Base-by-base conservation (phyloP, 225 moss, liverwort and hornwort species). In the Polytrichum formosum region DNA sequence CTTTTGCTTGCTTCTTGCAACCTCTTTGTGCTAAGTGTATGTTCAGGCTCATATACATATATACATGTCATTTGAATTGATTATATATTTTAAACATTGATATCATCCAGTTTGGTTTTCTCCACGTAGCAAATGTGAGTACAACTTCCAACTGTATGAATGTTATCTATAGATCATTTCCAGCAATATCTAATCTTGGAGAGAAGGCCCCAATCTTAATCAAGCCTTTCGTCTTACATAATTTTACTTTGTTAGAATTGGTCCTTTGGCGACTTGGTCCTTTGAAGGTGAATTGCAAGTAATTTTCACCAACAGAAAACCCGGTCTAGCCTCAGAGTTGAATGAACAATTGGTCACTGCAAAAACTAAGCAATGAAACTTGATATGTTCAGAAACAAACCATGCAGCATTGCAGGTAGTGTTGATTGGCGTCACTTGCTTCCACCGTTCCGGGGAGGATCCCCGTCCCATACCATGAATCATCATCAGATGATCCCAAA, bases 351-450 rank as follows among this genome's bases (percentile, higher is more conserved):
- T 29, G 33, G 8, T 30, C 13, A 46, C 16, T 66, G 19, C 18
- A 66, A 66, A 30, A 29, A 19, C 35, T 18, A 6, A 16, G 46
- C 13, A 46, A 46, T 46, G 46, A 16, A 4, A 13, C 46, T 46
- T 46, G 46, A 37, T 37, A 37, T 37, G 37, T 37, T 65, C 7
- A 23, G 30, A 46, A 20, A 67, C 20, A 2, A 77, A 93, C 94
- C 90, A 90, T 84, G 80, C 88, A 90, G 70, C 92, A 92, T 37
- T 91, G 83, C 74, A 84, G 18, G 69, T 94, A 94, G 68, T 98
- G 98, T 65, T 85, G 87, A 77, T 94, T 94, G 67, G 94, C 98
- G 77, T 87, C 82, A 67, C 94, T 92, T 62, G 75, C 87, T 54
- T 77, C 81, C 22, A 98, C 80, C 27, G 87, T 85, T 31, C 92